Conservation (phyloP, 2,329 filamentous ascomycete genomes). For the Aciculosporium take region DNA sequence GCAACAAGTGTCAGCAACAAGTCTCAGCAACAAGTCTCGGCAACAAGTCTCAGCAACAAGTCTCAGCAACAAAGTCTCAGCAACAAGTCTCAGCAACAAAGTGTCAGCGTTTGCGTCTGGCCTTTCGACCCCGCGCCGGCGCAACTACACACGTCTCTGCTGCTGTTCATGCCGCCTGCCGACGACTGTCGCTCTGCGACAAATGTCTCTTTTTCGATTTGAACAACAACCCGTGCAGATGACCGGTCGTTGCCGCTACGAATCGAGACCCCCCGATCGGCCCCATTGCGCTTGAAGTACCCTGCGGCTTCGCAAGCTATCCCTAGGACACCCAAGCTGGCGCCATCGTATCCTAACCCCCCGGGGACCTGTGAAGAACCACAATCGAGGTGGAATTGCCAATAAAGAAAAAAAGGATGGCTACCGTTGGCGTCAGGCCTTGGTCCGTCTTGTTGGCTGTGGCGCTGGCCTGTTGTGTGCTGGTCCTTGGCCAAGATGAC, state of each 20-base stretch:
- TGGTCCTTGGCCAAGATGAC: constrained; percentile 19
- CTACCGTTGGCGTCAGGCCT: not conserved
- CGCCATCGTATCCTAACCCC: too few species aligned
- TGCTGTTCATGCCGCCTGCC: not conserved
- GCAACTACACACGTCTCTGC: not conserved
- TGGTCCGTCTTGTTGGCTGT: constrained; percentile 8
- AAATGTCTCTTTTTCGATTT: constrained; percentile 4
- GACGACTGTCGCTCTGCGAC: not conserved
- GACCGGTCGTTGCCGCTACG: constrained; percentile 2
- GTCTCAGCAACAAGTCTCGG: too few species aligned
- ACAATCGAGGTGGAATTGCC: not conserved
- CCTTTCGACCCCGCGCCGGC: not conserved
- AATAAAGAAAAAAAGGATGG: too few species aligned
- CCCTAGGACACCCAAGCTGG: not conserved
- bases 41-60: too few species aligned
- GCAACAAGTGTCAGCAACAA: too few species aligned
- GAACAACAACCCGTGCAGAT: not conserved
- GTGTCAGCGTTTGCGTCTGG: too few species aligned
- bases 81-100: too few species aligned
- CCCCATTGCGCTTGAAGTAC: not conserved
- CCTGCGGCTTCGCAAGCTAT: not conserved
- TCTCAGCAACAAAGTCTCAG: too few species aligned
- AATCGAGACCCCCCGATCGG: not conserved
- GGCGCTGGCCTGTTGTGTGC: constrained; percentile 15
- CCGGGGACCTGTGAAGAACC: not conserved